A percentile compares a stretch with the other conserved stretches of the same genome.
Evolutionary conservation across 1,284 basidiomycete genomes (phyloP).

Genomic region (Pseudozyma sp.): DNA sequence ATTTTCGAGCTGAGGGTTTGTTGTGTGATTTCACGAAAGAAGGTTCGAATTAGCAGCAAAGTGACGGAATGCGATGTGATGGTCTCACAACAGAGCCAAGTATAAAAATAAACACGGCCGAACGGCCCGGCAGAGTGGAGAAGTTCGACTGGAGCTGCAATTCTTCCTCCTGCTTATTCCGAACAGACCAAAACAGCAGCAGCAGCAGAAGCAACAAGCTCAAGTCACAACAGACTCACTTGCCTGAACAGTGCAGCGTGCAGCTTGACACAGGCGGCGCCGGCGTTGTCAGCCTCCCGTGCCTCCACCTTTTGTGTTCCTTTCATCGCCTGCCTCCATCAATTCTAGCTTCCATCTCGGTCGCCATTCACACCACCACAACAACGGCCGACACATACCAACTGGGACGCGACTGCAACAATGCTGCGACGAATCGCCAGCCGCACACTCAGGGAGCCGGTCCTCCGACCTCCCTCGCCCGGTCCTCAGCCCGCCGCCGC

Average conservation of each 20-base stretch:
- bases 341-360: background rate
- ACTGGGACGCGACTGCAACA: conserved; percentile 4
- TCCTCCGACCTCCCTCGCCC: conserved; percentile 33
- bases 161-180: conserved; percentile 23
- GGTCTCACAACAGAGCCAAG: too few species aligned
- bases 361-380: conserved; percentile 6
- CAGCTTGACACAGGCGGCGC: background rate
- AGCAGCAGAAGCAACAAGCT: background rate
- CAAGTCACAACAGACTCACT: background rate
- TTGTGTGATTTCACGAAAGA: too few species aligned
- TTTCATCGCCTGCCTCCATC: background rate
- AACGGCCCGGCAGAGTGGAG: conserved; percentile 2
- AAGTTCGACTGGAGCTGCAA: background rate
- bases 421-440: conserved; percentile 54
- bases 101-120: conserved; percentile 25
- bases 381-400: background rate
- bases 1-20: background rate
- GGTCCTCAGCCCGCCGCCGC: conserved; percentile 34
- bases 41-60: too few species aligned
- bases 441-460: conserved; percentile 42
- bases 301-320: background rate
- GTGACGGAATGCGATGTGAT: too few species aligned
- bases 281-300: conserved; percentile 3
- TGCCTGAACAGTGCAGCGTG: background rate
- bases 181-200: conserved; percentile 7